phyloP scores from a whole-genome alignment of 352 stramenopile genomes.

The Blastocystis sp. region DNA sequence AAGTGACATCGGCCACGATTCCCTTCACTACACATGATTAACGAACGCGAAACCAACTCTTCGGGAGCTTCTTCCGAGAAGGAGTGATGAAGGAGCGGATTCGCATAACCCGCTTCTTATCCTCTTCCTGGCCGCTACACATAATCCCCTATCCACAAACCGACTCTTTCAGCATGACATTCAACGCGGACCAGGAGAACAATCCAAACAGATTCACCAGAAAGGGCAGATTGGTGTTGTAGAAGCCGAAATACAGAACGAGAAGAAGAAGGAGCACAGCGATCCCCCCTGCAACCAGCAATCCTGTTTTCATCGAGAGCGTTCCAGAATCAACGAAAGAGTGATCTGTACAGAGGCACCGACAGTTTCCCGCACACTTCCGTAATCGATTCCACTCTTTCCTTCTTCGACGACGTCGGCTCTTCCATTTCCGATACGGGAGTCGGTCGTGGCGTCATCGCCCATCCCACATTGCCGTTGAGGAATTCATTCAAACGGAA shows the following conservation, averaged over 20 bases:
- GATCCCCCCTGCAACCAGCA: too few relatives aligned
- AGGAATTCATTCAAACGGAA: too few relatives aligned
- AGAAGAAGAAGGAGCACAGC: background rate
- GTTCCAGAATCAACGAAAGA: too few relatives aligned
- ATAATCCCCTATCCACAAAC: background rate
- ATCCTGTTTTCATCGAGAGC: too few relatives aligned
- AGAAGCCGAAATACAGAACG: constrained; percentile 43
- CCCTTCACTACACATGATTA: constrained; percentile 4
- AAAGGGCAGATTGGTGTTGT: constrained; percentile 58
- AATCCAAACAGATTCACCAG: constrained; percentile 57
- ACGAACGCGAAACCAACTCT: background rate
- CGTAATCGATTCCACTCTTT: too few relatives aligned
- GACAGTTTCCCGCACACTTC: too few relatives aligned
- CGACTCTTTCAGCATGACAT: constrained; percentile 21
- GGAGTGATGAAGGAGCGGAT: constrained; percentile 3
- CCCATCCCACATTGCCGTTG: too few relatives aligned
- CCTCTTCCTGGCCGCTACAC: constrained; percentile 21
- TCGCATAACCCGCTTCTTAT: constrained; percentile 29
- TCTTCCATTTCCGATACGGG: too few relatives aligned
- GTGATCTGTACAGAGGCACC: too few relatives aligned
- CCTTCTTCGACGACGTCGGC: too few relatives aligned
- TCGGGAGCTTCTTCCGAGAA: background rate
- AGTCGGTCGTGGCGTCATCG: too few relatives aligned
- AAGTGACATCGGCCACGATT: background rate
- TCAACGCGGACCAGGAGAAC: background rate